Base-by-base conservation (phyloP, 2,329 filamentous ascomycete genomes). In the Cladorrhinum sp. region DNA sequence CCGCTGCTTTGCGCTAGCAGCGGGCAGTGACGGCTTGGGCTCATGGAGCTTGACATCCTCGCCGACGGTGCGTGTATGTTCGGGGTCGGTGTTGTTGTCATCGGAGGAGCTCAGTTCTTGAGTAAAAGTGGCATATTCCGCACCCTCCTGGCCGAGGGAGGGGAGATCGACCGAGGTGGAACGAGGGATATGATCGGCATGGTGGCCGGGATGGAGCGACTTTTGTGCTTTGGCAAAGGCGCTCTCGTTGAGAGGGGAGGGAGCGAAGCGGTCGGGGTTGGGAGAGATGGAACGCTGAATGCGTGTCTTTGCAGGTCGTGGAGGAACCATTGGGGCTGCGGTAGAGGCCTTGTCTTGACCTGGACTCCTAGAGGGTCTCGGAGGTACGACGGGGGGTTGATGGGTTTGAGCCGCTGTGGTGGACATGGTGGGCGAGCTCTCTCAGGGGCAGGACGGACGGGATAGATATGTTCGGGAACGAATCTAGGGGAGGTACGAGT, bases 1-100 rank as follows among this genome's bases (percentile, higher is more conserved):
- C 70, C 90, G 86, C 73, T 91, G 86, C 76, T 92, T 95, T 62
- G 93, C 92, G 69, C 88, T 95, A 20, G 86, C 85, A 51, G 85
- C 86, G 9, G 93, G 89, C 65, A 96, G 81, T 14, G 92, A 96
- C 5, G 94, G 92, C 75, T 88, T 95, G 2, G 94, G 94, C 61
- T 93, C 92, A 75, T 96, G 86, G 61, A 98, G 85, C 75, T 95
- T 90, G 69, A 97, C 77, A 71, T 96, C 91, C 60, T 89, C 86
- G 66, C 85, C 88, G 59, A 96, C 81, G 68, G 88, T 91, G 70
- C 90, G 86, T 20, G 88, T 93, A 73, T 95, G 88, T 69, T 89
- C 83, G 9, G 89, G 86, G 4, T 84, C 82, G 33, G 75, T 73
- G 62, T 65, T 73, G 66, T 73, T 71, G 64, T 73, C 71, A 71